Evolutionary conservation across 495 filamentous ascomycete genomes (phyloP), one percentile per base, ranked within the genome.

Genomic region (Hyaloscypha hepaticicola): DNA sequence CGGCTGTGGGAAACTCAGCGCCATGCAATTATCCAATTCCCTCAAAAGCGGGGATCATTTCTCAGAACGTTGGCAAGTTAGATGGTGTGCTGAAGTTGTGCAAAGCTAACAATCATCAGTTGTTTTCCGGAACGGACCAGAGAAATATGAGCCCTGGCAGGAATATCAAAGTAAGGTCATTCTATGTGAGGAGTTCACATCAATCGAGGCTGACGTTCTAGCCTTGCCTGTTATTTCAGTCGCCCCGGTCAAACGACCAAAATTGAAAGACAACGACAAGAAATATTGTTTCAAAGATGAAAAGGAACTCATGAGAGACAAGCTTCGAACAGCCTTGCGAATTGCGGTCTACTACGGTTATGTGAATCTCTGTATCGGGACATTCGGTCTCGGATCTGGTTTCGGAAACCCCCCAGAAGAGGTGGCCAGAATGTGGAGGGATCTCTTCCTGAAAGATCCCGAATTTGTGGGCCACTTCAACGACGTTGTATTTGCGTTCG

Each of bases 401-500:
- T 87, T 88, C 72, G 81, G 85, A 51, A 92, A 92, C 68, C 89
- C 89, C 26, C 79, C 85, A 3, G 73, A 78, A 60, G 87, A 91
- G 71, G 78, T 92, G 16, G 87, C 88, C 34, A 78, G 78, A 59
- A 81, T 91, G 64, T 92, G 89, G 89, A 78, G 84, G 61, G 83
- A 87, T 60, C 76, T 90, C 2, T 84, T 88, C 55, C 79, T 82
- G 57, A 85, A 89, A 60, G 77, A 80, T 0, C 53, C 66, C 0
- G 88, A 92, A 66, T 86, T 91, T 53, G 73, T 77, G n/a, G 87
- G 88, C 27, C 82, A 83, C 59, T 89, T 92, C 70, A 72, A 78
- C 31, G 87, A 87, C 67, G 82, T 90, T 6, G 85, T 89, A 0
- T 92, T 92, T 71, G 88, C 88, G 1, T 86, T 92, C 65, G 88